Percentiles rank a stretch among this genome's conserved stretches.
Evolutionary conservation across 2,329 filamentous ascomycete species (phyloP).

Genomic region (Corynespora cassiicola): DNA sequence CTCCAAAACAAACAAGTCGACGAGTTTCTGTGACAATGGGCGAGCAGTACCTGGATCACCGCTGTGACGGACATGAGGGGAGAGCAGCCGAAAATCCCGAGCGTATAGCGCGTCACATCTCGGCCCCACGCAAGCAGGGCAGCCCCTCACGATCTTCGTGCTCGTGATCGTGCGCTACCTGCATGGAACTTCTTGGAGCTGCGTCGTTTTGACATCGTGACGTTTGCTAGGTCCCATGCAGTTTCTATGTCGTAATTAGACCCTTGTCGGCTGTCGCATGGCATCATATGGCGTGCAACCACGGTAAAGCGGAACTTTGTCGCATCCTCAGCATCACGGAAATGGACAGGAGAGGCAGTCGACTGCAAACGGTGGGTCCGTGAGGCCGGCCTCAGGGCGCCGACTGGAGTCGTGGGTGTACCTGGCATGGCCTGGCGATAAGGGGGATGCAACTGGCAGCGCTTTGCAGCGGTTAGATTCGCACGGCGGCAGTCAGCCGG

Average conservation of each 20-base stretch:
- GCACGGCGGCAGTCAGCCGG: slow-evolving; percentile 33
- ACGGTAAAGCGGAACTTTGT: slow-evolving; percentile 8
- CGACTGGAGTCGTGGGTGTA: slow-evolving; percentile 13
- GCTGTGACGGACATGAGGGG: slow-evolving; percentile 14
- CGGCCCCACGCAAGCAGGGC: slow-evolving; percentile 23
- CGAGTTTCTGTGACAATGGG: neutral
- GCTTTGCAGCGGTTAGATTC: slow-evolving; percentile 23
- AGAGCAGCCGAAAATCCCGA: slow-evolving; percentile 27
- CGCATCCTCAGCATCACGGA: slow-evolving; percentile 9
- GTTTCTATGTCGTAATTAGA: slow-evolving; percentile 32
- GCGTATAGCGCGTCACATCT: slow-evolving; percentile 16
- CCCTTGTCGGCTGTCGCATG: slow-evolving; percentile 17
- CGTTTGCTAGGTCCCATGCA: slow-evolving; percentile 22
- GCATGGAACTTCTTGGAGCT: slow-evolving; percentile 20
- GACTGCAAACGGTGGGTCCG: slow-evolving; percentile 14
- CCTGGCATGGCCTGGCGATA: slow-evolving; percentile 16
- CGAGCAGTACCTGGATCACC: slow-evolving; percentile 17
- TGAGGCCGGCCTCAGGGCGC: slow-evolving; percentile 19
- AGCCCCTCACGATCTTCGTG: slow-evolving; percentile 32
- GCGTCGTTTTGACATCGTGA: slow-evolving; percentile 30
- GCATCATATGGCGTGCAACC: no score
- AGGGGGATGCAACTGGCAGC: slow-evolving; percentile 12
- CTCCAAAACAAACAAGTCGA: no score
- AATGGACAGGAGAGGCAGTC: slow-evolving; percentile 5
- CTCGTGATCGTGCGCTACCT: slow-evolving; percentile 32